Base-by-base conservation (phyloP, 2,329 filamentous ascomycete genomes). In the Septoria linicola region DNA sequence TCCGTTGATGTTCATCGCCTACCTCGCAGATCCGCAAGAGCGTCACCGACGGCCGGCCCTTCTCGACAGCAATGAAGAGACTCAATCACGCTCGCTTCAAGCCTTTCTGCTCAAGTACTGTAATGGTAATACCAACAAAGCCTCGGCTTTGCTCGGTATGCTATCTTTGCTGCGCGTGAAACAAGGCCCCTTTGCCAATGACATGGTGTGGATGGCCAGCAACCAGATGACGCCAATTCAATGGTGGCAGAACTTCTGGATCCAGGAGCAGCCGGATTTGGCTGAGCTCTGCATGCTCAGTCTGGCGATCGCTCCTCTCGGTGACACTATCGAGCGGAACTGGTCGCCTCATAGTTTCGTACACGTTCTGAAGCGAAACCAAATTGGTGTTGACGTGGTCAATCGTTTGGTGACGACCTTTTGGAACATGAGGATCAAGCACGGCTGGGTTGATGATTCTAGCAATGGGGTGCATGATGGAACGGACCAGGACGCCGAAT, bases 191-290 rank as follows among this genome's bases (percentile, higher is more conserved):
- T 61, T 61, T 40, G 51, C 46, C 42, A 61, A 61, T 25, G 54
- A 61, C 31, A 59, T 61, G 59, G 35, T 59, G 32, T 61, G 59
- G 59, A 58, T 61, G 47, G 59, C 59, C 2, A 56, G 54, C n/a
- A 51, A 61, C 13, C 59, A 61, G 30, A 57, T 61, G 52, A 55
- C 54, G 1, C 54, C 59, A 0, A 59, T 61, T 30, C 57, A 58
- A 25, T 61, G 59, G 59, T 61, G 59, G 59, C 57, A 59, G 49
- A 57, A 61, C 27, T 61, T 61, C 46, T 59, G 59, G 59, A 32
- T 59, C 20, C 54, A 59, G 34, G 53, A 57, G n/a, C 59, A 61
- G 30, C 57, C 57, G 7, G 59, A 59, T 19, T 41, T 61, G 8
- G 57, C 59, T 10, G 59, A 61, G 27, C 37, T 61, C 8, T 61